phyloP scores from a whole-genome alignment of 257 asterid species.

The Capsicum pubescens region DNA sequence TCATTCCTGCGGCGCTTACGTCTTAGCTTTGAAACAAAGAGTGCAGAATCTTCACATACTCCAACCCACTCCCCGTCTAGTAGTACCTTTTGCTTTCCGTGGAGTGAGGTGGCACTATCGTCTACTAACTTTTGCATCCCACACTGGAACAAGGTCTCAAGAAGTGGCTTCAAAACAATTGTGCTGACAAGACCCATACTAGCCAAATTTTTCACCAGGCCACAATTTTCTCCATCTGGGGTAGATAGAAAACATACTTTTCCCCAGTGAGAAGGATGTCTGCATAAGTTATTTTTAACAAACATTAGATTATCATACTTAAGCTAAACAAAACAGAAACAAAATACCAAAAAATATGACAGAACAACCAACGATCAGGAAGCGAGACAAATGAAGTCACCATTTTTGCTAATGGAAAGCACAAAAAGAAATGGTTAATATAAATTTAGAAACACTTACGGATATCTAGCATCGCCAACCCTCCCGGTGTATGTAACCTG shows the following conservation, averaged over 20 bases:
- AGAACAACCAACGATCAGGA: conserved; percentile 14
- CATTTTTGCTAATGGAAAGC: neutral
- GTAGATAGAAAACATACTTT: conserved; percentile 90
- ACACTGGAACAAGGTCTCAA: conserved; percentile 55
- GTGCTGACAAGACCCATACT: conserved; percentile 88
- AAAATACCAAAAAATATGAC: neutral
- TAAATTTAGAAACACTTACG: conserved; percentile 57
- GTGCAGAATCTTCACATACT: conserved; percentile 68
- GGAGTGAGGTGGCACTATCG: conserved; percentile 48
- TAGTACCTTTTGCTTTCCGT: conserved; percentile 64
- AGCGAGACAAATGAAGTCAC: conserved; percentile 26
- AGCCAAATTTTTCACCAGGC: conserved; percentile 89
- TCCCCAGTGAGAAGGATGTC: conserved; percentile 99
- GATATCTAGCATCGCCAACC: conserved; percentile 97
- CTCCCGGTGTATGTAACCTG: conserved; percentile 86
- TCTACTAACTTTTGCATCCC: conserved; percentile 77
- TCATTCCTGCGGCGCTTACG: conserved; percentile 36
- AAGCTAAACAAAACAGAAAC: neutral
- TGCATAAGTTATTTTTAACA: conserved; percentile 44
- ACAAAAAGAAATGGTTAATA: neutral
- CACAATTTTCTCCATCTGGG: conserved; percentile 98
- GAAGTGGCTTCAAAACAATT: conserved; percentile 48
- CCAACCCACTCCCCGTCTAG: conserved; percentile 96
- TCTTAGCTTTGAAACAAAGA: conserved; percentile 52
- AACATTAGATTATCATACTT: conserved; percentile 25